Base-by-base conservation (phyloP, 441 rosid genomes). In the Gossypium schwendimanii region DNA sequence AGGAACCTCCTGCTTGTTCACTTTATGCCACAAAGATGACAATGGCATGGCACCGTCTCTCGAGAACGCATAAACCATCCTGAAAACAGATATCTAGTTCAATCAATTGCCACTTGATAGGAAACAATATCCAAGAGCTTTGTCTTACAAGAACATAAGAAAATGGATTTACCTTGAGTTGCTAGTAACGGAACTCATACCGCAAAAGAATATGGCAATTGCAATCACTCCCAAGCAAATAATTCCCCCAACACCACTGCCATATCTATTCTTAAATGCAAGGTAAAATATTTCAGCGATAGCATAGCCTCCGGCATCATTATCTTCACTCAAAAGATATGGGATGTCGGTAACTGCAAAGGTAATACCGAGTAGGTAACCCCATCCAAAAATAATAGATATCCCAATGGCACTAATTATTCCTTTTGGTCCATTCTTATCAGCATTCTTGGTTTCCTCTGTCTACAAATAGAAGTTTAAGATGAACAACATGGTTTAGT, bases 61-160 rank as follows among this genome's bases (percentile, higher is more conserved):
- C 4, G 99, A 94, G 77, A 94, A 94, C 52, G 99, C 99, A 75
- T 94, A 94, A 10, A 88, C 98, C 99, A 94, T 95, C 85, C 99
- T 94, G 87, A 69, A 11, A 58, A 75, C 20, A 15, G 58, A 74
- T 23, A 21, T 23, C 20, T 15, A 53, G 41, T 21, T 36, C n/a
- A 12, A 55, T 47, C n/a, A 63, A 6, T 67, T 45, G 57, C 52
- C 2, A 66, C 45, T n/a, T 7, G 17, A 20, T 41, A 50, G 20
- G 14, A 58, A 21, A 41, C 8, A 18, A 12, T 18, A 6, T 41
- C 55, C 8, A 17, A 41, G 36, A 14, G 21, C n/a, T 24, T 71
- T 52, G 36, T 33, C 63, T 31, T 11, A 33, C 41, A 23, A 41
- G 28, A 31, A 49, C 49, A 45, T 1, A 21, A 7, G 3, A 18